Percentiles rank a stretch among this genome's conserved stretches.
Conservation (phyloP, 169 alveolate species). For the Toxoplasma gondii region DNA sequence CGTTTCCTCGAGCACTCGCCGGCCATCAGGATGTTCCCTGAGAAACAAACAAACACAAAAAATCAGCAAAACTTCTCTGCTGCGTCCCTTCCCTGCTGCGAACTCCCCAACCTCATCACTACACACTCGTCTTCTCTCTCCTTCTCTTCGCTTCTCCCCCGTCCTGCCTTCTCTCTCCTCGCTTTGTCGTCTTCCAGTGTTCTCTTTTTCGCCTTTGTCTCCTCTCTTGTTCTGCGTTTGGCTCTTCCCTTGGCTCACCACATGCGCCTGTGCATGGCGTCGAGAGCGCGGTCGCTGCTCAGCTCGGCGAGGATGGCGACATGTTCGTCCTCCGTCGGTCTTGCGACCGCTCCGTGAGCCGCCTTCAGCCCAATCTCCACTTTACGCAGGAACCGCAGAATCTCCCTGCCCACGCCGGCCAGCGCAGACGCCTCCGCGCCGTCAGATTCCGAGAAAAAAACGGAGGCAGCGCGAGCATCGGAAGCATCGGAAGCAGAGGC, state of each 20-base stretch:
- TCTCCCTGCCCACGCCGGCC: not conserved
- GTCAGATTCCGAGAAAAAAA: no score
- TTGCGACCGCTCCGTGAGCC: not conserved
- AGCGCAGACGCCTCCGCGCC: not conserved
- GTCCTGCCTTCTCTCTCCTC: not conserved
- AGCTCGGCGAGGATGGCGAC: not conserved
- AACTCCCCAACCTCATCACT: no score
- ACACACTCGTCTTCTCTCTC: not conserved
- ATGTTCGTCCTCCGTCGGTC: not conserved
- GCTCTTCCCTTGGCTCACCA: not conserved
- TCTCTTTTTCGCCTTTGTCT: not conserved
- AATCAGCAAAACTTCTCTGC: not conserved
- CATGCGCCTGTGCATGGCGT: not conserved
- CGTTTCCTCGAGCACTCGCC: not conserved
- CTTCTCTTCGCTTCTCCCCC: not conserved
- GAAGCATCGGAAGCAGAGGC: no score
- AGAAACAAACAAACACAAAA: not conserved
- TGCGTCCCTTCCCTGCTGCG: not conserved
- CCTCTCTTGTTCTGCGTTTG: not conserved
- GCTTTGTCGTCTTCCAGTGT: not conserved
- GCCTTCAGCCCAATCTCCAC: not conserved
- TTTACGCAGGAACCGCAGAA: not conserved
- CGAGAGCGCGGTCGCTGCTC: constrained; percentile 13
- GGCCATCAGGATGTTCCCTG: constrained; percentile 22
- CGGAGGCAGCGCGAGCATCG: no score